Conservation (phyloP, 1,284 basidiomycete genomes). For the Tylopilus orsonianus region DNA sequence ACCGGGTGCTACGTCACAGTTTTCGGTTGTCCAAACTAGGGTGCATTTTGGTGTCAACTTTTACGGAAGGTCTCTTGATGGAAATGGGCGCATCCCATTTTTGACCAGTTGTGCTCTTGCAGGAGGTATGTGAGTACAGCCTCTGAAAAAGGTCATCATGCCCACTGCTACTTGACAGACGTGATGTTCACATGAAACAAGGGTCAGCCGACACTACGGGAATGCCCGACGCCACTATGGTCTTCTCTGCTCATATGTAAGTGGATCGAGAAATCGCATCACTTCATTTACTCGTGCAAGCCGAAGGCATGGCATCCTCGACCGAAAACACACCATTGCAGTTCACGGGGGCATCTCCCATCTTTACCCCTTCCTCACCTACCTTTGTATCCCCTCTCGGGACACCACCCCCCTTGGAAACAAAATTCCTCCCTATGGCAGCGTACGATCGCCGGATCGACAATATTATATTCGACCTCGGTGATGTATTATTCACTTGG, state of each 20-base stretch:
- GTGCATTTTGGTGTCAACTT: no score
- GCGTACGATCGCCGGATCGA: constrained; percentile 20
- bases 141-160: background rate
- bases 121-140: no score
- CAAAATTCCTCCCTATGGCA: background rate
- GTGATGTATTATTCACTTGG: constrained; percentile 28
- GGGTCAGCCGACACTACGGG: no score
- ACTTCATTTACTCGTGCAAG: no score
- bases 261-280: background rate
- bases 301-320: no score
- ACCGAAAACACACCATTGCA: background rate
- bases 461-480: constrained; percentile 25
- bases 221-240: no score
- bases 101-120: no score
- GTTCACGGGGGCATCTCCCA: constrained; percentile 2
- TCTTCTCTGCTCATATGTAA: constrained; percentile 6
- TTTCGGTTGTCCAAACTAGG: no score
- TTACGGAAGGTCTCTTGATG: no score
- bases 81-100: no score
- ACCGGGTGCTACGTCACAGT: no score
- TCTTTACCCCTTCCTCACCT: constrained; percentile 1
- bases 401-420: constrained; percentile 5
- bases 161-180: background rate
- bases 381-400: constrained; percentile 2
- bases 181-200: background rate